Evolutionary conservation across 306 rosid genomes (phyloP).

Genomic region (Carpinus fangiana): DNA sequence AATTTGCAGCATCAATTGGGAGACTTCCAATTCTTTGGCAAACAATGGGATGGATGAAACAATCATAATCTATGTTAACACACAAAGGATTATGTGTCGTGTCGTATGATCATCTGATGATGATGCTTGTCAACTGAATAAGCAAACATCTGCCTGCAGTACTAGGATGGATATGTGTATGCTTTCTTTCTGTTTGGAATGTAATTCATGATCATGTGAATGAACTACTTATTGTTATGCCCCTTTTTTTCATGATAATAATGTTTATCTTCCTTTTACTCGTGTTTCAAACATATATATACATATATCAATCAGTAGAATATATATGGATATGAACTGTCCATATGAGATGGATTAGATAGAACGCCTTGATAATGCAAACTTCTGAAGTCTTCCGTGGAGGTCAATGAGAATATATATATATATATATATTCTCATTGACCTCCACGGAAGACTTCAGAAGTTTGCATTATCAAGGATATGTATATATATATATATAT

Average conservation of each 20-base stretch:
- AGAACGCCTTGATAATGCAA: neutral
- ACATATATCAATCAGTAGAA: neutral
- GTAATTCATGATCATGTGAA: neutral
- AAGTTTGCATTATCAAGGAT: neutral
- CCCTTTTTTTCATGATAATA: constrained; percentile 25
- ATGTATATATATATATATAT: neutral
- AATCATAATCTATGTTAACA: constrained; percentile 33
- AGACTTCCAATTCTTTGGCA: constrained; percentile 50
- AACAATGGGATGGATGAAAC: constrained; percentile 59
- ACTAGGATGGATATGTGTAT: constrained; percentile 26
- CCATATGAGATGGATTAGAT: constrained; percentile 1
- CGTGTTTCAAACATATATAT: constrained; percentile 6
- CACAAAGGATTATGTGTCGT: constrained; percentile 10
- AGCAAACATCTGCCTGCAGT: constrained; percentile 33
- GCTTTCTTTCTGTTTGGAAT: constrained; percentile 49
- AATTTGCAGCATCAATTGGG: constrained; percentile 63
- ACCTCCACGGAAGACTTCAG: neutral
- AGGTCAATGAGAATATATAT: too few relatives aligned
- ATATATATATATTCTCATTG: too few relatives aligned
- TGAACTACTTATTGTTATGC: constrained; percentile 22
- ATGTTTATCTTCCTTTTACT: constrained; percentile 25
- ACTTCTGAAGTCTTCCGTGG: neutral
- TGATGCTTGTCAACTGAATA: constrained; percentile 27
- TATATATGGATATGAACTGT: neutral
- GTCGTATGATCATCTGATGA: constrained; percentile 7